Evolutionary conservation across 2,329 filamentous ascomycete genomes (phyloP), one percentile per base, ranked within the genome.

Genomic region (Exophiala sp.): DNA sequence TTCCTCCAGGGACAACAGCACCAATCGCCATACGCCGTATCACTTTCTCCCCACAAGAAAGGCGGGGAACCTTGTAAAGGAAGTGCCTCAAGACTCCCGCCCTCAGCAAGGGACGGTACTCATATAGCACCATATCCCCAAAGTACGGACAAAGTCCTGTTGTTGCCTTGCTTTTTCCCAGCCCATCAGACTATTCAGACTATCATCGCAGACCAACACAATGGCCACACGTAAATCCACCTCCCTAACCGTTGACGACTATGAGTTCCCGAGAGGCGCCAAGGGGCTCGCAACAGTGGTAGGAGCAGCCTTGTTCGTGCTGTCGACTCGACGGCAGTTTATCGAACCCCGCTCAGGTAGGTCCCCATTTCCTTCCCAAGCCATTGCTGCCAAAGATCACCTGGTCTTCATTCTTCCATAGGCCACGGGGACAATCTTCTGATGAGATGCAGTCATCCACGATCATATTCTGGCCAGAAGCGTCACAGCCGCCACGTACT

Each of bases 191-290:
- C 21, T 18, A 46, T 5, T 10, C 41, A 48, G 44, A 45, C 39
- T 38, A 43, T 21, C 9, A 40, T 9, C n/a, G 39, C 34, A 32
- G 35, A 54, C 43, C 18, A 57, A 32, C 20, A 24, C 41, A 32
- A 43, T 58, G 52, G 36, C 61, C n/a, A 44, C 57, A 32, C 24
- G 59, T 45, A 51, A 62, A 54, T 38, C 47, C 53, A 47, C 61
- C 33, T 41, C 49, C 43, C 43, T 63, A 48, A 42, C 55, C 20
- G 52, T 59, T 20, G 48, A 63, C 46, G 50, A 62, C 45, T 57
- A 60, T 45, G 32, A 49, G 36, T 33, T 55, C 18, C 52, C 52
- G 18, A 52, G 21, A 32, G 59, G 54, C 43, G n/a, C 39, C 40
- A 55, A 55, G 20, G 36, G 35, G 16, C 41, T 53, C 8, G 51